Evolutionary conservation across 306 rosid genomes (phyloP), one percentile per base, ranked within the genome.

Genomic region (Cajanus cajan): DNA sequence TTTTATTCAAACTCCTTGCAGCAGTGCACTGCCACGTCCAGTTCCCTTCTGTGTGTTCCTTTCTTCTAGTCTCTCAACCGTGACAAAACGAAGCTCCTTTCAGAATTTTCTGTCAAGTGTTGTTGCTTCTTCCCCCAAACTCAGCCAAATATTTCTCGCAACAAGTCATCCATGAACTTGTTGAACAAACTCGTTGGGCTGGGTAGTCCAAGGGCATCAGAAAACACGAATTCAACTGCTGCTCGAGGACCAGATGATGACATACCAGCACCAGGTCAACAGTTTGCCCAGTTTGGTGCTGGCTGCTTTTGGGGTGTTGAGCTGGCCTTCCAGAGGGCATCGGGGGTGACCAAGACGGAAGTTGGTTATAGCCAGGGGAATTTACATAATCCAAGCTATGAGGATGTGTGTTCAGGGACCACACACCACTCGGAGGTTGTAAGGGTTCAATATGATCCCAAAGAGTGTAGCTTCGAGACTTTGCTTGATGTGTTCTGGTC

Each of bases 231-330:
- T 18, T 89, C 93, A 39, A 78, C 93, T 12, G 82, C 90, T 73
- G 83, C 97, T 6, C 95, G 86, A 37, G 93, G 90, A 67, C 93
- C 91, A 2, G 98, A 94, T 76, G 91, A 94, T 39, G 96, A 90
- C 76, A 79, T 80, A 39, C 97, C 97, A 10, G 90, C 90, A 13
- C 90, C 91, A 0, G 93, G 88, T 4, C 98, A 89, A 85, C 82
- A 89, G 74, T 92, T 90, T 70, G 91, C 94, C 4, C 92, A 94
- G 83, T 90, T 94, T 51, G 98, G 98, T 31, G 98, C 93, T 6
- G 98, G 98, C 8, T 94, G 98, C 71, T 94, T 94, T 69, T 94
- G 98, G 98, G 89, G 98, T 7, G 98, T 94, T 69, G 98, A 94
- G 78, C 75, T 94, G 82, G 87, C 89, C 63, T 90, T 94, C 77